Conservation (phyloP, 768 basidiomycete genomes). For the Russula vinacea region DNA sequence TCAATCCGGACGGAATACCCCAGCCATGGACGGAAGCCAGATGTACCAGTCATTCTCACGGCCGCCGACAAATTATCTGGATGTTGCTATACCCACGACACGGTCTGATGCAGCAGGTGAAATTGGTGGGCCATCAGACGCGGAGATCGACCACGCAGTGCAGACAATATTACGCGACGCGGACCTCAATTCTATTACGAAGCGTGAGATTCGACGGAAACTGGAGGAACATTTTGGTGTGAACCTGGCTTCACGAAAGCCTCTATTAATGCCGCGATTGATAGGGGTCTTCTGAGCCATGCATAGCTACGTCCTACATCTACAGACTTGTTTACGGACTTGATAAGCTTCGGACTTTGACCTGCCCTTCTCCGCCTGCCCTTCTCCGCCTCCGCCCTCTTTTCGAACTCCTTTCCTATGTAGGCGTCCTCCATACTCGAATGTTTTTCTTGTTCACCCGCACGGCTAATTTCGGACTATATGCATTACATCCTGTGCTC, state of each 20-base stretch:
- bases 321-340: conserved; percentile 19
- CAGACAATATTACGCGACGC: conserved; percentile 69
- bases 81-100: conserved; percentile 57
- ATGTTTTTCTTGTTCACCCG: conserved; percentile 2
- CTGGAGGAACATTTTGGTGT: conserved; percentile 80
- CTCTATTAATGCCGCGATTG: conserved; percentile 75
- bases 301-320: conserved; percentile 17
- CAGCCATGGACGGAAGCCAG: conserved; percentile 39
- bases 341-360: conserved; percentile 24
- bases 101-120: conserved; percentile 50
- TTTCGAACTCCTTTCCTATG: not conserved
- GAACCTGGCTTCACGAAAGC: conserved; percentile 70
- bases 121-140: conserved; percentile 54
- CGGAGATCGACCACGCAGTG: conserved; percentile 71
- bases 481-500: conserved; percentile 28
- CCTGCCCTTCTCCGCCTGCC: not conserved
- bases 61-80: conserved; percentile 74
- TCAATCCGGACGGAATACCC: conserved; percentile 75
- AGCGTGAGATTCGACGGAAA: conserved; percentile 81
- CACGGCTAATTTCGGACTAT: conserved; percentile 25
- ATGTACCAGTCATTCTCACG: conserved; percentile 64
- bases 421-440: conserved; percentile 10
- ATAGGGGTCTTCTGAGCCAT: conserved; percentile 56
- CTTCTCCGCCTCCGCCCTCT: not conserved
- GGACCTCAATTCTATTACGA: conserved; percentile 88